phyloP scores from a whole-genome alignment of 208 protist species.

The Crithidia fasciculata region DNA sequence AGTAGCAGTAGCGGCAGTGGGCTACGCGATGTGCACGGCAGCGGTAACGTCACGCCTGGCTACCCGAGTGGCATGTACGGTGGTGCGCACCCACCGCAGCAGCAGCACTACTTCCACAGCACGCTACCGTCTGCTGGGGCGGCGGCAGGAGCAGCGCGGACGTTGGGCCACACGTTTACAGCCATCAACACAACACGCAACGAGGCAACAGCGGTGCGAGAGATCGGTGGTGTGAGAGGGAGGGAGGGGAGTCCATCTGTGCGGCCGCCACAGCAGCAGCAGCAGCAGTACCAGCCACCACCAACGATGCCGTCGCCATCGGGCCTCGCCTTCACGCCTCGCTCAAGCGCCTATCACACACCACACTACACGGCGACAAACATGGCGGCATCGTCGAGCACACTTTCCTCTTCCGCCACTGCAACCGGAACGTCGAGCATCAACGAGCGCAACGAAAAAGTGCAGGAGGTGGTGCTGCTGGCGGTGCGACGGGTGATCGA shows the following conservation, averaged over 20 bases:
- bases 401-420: neutral
- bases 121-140: neutral
- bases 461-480: slow-evolving; percentile 75
- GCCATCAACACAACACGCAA: slow-evolving; percentile 32
- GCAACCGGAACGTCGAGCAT: slow-evolving; percentile 22
- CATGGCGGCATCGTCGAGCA: too few species aligned
- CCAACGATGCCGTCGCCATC: too few species aligned
- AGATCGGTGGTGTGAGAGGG: neutral
- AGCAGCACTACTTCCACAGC: neutral
- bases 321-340: neutral
- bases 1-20: neutral
- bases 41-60: too few species aligned
- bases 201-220: slow-evolving; percentile 6
- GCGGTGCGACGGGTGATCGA: slow-evolving; percentile 55
- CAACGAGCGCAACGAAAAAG: slow-evolving; percentile 61
- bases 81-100: neutral
- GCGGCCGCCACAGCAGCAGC: neutral
- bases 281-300: too few species aligned
- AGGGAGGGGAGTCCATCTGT: neutral
- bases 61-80: too few species aligned
- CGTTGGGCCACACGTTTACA: slow-evolving; percentile 23
- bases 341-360: neutral
- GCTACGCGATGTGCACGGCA: too few species aligned
- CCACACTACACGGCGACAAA: too few species aligned
- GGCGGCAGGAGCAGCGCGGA: neutral